A percentile compares a stretch with the other conserved stretches of the same genome.
Conservation (phyloP, 2,329 filamentous ascomycete species). For the Myotisia sp. region DNA sequence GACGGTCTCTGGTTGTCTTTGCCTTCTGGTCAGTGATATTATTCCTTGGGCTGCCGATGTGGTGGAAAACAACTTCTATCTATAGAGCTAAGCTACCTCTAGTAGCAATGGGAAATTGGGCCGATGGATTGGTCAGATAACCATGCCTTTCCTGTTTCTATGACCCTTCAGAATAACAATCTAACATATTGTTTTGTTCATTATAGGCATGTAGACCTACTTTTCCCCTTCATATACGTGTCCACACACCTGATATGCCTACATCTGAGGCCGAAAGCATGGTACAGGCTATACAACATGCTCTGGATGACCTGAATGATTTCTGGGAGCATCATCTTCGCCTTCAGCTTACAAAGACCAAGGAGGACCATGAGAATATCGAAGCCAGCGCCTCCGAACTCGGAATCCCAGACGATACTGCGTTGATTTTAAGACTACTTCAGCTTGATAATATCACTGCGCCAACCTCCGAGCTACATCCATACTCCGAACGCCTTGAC, state of each 20-base stretch:
- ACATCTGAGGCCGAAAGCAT: slow-evolving; percentile 57
- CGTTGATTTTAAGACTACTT: slow-evolving; percentile 56
- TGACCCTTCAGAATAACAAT: too few species aligned
- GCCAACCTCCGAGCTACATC: slow-evolving; percentile 49
- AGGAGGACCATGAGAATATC: slow-evolving; percentile 8
- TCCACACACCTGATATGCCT: slow-evolving; percentile 55
- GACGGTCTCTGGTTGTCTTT: slow-evolving; percentile 59
- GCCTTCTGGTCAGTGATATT: slow-evolving; percentile 87
- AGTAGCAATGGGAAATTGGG: slow-evolving; percentile 79
- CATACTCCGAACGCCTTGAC: slow-evolving; percentile 57
- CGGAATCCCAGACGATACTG: slow-evolving; percentile 25
- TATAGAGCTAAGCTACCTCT: slow-evolving; percentile 74
- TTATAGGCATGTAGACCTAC: slow-evolving; percentile 68
- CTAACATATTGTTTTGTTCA: slow-evolving; percentile 2
- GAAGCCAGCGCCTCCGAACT: slow-evolving; percentile 6
- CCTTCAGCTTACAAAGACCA: slow-evolving; percentile 44
- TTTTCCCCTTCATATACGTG: slow-evolving; percentile 69
- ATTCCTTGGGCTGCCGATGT: slow-evolving; percentile 75
- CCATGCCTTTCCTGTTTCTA: slow-evolving; percentile 5
- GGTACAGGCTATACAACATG: slow-evolving; percentile 66
- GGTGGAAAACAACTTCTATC: slow-evolving; percentile 90
- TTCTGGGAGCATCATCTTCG: slow-evolving; percentile 73
- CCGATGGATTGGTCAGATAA: slow-evolving; percentile 62
- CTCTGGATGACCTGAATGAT: slow-evolving; percentile 73
- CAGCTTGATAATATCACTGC: slow-evolving; percentile 36